Conservation (phyloP, 495 filamentous ascomycete species). For the Penicillium salamii region DNA sequence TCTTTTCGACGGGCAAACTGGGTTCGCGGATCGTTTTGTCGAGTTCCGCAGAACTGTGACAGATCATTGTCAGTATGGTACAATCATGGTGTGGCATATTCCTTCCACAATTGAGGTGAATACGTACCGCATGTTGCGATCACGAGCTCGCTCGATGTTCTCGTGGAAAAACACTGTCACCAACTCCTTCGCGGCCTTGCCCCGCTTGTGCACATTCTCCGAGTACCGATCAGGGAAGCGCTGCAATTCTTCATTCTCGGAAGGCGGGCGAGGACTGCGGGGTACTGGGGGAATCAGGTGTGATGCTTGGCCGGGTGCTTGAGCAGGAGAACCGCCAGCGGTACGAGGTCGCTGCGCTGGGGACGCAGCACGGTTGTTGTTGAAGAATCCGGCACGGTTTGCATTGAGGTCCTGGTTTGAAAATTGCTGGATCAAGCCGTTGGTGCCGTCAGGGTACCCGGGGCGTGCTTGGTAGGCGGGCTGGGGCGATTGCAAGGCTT, state of each 20-base stretch:
- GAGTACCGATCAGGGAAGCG: slow-evolving; percentile 75
- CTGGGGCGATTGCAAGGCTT: slow-evolving; percentile 47
- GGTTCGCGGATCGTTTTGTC: slow-evolving; percentile 77
- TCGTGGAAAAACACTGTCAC: slow-evolving; percentile 93
- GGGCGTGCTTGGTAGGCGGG: slow-evolving; percentile 48
- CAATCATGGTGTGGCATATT: background rate
- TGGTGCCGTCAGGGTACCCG: slow-evolving; percentile 58
- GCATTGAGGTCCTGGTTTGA: slow-evolving; percentile 92
- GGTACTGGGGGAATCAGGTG: slow-evolving; percentile 66
- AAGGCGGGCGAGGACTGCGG: slow-evolving; percentile 39
- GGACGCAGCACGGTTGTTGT: slow-evolving; percentile 57
- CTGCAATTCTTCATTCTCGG: slow-evolving; percentile 54
- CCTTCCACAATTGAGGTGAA: background rate
- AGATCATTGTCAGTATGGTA: slow-evolving; percentile 1
- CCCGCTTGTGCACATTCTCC: slow-evolving; percentile 74
- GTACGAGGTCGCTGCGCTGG: slow-evolving; percentile 75
- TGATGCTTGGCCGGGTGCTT: slow-evolving; percentile 58
- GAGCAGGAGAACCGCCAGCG: slow-evolving; percentile 56
- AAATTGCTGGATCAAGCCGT: slow-evolving; percentile 91
- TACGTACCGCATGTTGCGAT: slow-evolving; percentile 83
- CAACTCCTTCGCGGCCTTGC: slow-evolving; percentile 57
- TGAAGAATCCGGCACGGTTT: slow-evolving; percentile 64
- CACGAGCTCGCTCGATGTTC: slow-evolving; percentile 85
- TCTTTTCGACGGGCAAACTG: slow-evolving; percentile 67
- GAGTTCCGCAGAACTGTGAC: slow-evolving; percentile 78